Base-by-base conservation (phyloP, 2,329 filamentous ascomycete genomes). In the Stemphylium lycopersici region DNA sequence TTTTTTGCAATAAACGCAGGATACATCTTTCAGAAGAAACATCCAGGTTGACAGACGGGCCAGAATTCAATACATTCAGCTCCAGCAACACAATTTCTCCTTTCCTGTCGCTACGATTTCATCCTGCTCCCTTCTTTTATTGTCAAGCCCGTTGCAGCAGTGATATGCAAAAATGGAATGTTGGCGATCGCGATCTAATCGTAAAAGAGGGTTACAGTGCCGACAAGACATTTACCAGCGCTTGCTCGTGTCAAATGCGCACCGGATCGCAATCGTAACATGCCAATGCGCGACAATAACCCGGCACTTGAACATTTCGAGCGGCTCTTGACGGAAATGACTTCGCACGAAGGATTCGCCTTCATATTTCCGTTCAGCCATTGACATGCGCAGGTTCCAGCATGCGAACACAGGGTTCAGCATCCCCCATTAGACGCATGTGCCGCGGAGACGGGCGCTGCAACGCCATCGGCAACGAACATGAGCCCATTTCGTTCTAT, bases 311-410 rank as follows among this genome's bases (percentile, higher is more conserved):
- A 38, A 20, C 16, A 13, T 53, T 33, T 48, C 38, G 42, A 33
- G 29, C 42, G 47, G 44, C 47, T 49, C 12, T 46, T 43, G 44
- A 47, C 15, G 43, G 49, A 34, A 56, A 48, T 51, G 52, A 34
- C 42, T 31, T 13, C 26, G 29, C 3, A 45, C 36, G 38, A 36
- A 36, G 7, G 42, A 16, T 8, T 15, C 41, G 51, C 22, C 37
- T 49, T 29, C 40, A 47, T 22, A 20, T 48, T 45, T 50, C 26
- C 33, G 12, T 44, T 56, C 51, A 58, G 56, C 58, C 54, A 65
- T 86, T 81, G 58, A 80, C 78, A 37, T 93, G 80, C 68, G 81
- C 83, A 63, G 82, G 76, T 78, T 86, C 90, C 91, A 90, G 93
- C 22, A 79, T 77, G 49, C 79, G 76, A 46, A 56, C 47, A 51